Base-by-base conservation (phyloP, 768 basidiomycete species). In the Suillus sp. region DNA sequence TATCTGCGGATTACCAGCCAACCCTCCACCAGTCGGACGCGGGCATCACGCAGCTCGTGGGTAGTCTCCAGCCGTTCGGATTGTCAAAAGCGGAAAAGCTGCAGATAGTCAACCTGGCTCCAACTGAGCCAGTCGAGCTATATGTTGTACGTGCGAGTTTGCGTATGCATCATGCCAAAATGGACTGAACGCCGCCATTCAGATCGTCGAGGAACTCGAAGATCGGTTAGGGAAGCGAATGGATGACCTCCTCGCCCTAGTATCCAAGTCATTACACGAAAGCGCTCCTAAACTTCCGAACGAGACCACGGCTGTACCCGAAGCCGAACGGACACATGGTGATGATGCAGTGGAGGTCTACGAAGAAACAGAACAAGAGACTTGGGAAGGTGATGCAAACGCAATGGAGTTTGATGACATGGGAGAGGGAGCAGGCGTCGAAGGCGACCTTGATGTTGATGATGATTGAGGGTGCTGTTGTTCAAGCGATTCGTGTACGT, bases 161-260 rank as follows among this genome's bases (percentile, higher is more conserved):
- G 18, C 34, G 5, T 63, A 8, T 56, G 3, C 10, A 3, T 35
- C 55, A 3, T 53, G 20, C 13, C 27, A 48, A 20, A 47, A 42
- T 40, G 22, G 20, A 53, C 35, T 61, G 61, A 62, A 65, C 34
- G 22, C 2, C 35, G 6, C 43, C n/a, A 22, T 40, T 25, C 50
- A 97, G 95, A 90, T 96, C 61, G 86, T 98, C 10, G 96, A 98
- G 76, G 95, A 98, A 74, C 77, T 94, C 2, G 93, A 95, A 74
- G 90, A 92, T 66, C 84, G 95, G 50, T 83, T 95, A 5, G 87
- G 88, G 0, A 83, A 88, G 45, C 78, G 82, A 37, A 87, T 90
- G 76, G 84, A 89, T 3, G 85, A 88, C 10, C 85, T 96, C 13
- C 78, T 95, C 0, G 70, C 72, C 5, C 72, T 78, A 34, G 89